These are phyloP conservation scores for Lichtheimia hyalospora DNA, from an alignment of 371 early-diverging fungal genomes.

Conservation along the genomic window DNA sequence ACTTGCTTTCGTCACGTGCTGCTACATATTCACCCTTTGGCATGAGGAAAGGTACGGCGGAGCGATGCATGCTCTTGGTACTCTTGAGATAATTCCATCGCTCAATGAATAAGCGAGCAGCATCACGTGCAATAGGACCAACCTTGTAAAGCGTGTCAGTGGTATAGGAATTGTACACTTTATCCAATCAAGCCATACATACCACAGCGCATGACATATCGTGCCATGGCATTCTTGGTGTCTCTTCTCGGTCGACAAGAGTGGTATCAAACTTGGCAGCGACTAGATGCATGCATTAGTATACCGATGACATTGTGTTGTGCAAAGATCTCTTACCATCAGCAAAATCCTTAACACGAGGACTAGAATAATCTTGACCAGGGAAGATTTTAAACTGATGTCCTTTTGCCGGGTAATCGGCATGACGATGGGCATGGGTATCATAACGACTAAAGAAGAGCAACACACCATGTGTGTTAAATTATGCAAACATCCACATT, in stretches of 20 bases:
- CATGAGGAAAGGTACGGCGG: slow-evolving; percentile 68
- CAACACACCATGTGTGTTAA: too few species aligned
- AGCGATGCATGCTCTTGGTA: slow-evolving; percentile 63
- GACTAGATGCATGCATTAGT: neutral
- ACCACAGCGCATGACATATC: slow-evolving; percentile 81
- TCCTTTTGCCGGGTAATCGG: slow-evolving; percentile 65
- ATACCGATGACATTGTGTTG: neutral
- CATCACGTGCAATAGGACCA: slow-evolving; percentile 81
- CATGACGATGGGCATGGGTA: slow-evolving; percentile 74
- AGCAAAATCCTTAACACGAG: slow-evolving; percentile 87
- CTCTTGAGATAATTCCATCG: slow-evolving; percentile 89
- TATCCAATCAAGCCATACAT: slow-evolving; percentile 14
- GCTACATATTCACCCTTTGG: slow-evolving; percentile 83
- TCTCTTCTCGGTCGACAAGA: slow-evolving; percentile 57
- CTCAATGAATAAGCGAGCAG: slow-evolving; percentile 88
- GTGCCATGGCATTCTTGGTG: slow-evolving; percentile 95
- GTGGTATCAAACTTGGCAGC: slow-evolving; percentile 56
- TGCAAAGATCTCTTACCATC: slow-evolving; percentile 45
- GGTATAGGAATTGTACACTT: neutral
- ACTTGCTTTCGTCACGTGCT: slow-evolving; percentile 66
- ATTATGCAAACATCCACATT: too few species aligned
- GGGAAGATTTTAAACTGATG: slow-evolving; percentile 61
- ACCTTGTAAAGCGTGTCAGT: slow-evolving; percentile 22
- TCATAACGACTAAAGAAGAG: slow-evolving; percentile 71
- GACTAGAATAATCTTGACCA: slow-evolving; percentile 92